These are phyloP conservation scores for Russula sp. DNA, from an alignment of 768 basidiomycete genomes.

Conservation along the genomic window DNA sequence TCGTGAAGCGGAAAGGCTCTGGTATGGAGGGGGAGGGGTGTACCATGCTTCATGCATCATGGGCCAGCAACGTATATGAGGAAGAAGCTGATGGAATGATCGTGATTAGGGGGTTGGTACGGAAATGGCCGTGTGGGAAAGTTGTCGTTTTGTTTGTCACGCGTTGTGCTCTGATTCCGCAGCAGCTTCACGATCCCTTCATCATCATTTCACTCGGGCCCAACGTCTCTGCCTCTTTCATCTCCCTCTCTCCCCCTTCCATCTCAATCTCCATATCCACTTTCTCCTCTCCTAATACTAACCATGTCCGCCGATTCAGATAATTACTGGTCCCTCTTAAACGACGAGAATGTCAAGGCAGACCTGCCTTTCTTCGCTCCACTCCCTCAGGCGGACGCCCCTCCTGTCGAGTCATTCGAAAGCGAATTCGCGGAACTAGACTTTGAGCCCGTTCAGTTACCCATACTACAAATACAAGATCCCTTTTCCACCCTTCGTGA, in stretches of 20 bases:
- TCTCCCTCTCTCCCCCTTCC: not conserved
- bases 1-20: no score
- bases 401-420: conserved; percentile 79
- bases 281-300: conserved; percentile 1
- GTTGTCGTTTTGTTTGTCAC: conserved; percentile 1
- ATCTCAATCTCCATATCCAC: conserved; percentile 1
- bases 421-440: conserved; percentile 67
- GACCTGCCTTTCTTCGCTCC: conserved; percentile 19
- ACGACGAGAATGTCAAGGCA: conserved; percentile 6
- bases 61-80: no score
- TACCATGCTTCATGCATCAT: no score
- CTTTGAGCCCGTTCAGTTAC: conserved; percentile 49
- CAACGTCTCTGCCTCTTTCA: conserved; percentile 2
- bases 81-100: no score
- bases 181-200: conserved; percentile 12
- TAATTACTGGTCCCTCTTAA: conserved; percentile 6
- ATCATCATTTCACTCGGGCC: not conserved
- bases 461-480: conserved; percentile 42
- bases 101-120: no score
- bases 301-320: conserved; percentile 6
- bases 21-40: no score
- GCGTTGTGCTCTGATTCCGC: conserved; percentile 11
- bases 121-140: conserved; percentile 1
- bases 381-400: conserved; percentile 59
- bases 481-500: conserved; percentile 59